Conservation (phyloP, 2,329 filamentous ascomycete genomes). For the Cladosporium sp. region DNA sequence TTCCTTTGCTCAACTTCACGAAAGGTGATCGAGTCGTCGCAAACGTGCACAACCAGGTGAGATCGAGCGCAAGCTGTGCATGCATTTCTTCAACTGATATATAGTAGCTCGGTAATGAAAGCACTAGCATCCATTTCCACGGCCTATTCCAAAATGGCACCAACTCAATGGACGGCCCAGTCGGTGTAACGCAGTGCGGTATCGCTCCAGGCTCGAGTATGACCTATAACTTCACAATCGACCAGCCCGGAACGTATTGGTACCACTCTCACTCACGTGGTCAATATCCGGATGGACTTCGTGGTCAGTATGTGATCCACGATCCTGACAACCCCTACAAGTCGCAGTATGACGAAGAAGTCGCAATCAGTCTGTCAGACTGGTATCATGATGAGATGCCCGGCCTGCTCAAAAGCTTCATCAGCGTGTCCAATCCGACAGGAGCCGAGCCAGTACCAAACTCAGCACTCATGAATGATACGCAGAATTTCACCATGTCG, state of each 20-base stretch:
- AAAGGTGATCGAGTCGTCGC: slow-evolving; percentile 69
- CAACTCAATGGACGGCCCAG: slow-evolving; percentile 69
- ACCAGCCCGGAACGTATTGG: slow-evolving; percentile 29
- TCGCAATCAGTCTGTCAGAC: slow-evolving; percentile 65
- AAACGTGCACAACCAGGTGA: slow-evolving; percentile 60
- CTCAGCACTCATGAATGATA: slow-evolving; percentile 62
- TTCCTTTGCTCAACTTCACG: slow-evolving; percentile 68
- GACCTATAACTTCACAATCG: slow-evolving; percentile 63
- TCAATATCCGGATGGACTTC: slow-evolving; percentile 65
- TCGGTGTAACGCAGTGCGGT: slow-evolving; percentile 63
- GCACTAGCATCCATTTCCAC: slow-evolving; percentile 70
- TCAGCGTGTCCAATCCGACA: slow-evolving; percentile 52
- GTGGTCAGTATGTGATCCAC: slow-evolving; percentile 64
- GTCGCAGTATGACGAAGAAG: slow-evolving; percentile 56
- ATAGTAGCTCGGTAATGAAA: slow-evolving; percentile 53
- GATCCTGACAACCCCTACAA: slow-evolving; percentile 51
- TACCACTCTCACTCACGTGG: slow-evolving; percentile 65
- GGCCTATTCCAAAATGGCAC: slow-evolving; percentile 74
- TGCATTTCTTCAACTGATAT: neutral
- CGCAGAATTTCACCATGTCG: slow-evolving; percentile 41
- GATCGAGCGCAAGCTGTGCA: neutral
- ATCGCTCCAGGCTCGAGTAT: slow-evolving; percentile 61
- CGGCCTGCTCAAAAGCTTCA: slow-evolving; percentile 50
- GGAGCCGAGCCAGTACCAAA: slow-evolving; percentile 64
- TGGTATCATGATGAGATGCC: slow-evolving; percentile 63